Evolutionary conservation across 2,329 filamentous ascomycete species (phyloP), one percentile per base, ranked within the genome.

Genomic region (Fragosphaeria purpurea): DNA sequence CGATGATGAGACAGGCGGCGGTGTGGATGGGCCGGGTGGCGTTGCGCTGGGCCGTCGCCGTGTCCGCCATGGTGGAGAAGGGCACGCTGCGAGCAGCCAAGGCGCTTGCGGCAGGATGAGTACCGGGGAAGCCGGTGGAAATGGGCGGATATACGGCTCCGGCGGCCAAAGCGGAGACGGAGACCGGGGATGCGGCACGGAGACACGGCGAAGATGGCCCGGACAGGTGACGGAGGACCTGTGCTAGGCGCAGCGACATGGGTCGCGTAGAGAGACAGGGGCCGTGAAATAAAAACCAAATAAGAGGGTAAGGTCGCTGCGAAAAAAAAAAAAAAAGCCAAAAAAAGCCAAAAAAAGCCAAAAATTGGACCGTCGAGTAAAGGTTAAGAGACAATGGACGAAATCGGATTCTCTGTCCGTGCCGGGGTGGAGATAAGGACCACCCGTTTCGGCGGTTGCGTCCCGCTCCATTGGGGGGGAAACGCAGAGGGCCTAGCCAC

Each of bases 1-100:
- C 91, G 60, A 98, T 97, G 53, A 98, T 89, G 56, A 97, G 70
- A 66, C 88, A 95, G 51, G 86, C 91, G 9, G 91, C 93, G 44
- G 90, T 96, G 63, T 88, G 83, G 59, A 97, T 94, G 53, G 77
- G 82, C 62, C 60, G 59, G 57, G 48, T 42, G 7, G 46, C 47
- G 31, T 57, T 56, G 44, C 41, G 49, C 22, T 46, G 43, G 11
- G 55, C 48, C 5, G 45, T 39, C 5, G 54, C 51, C 33, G 53
- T 37, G 31, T 46, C 45, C 13, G 50, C 50, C 54, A 54, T 57
- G 55, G 45, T 47, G 13, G 48, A 39, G 8, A 38, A 32, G 7
- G 39, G 30, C 22, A 3, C 22, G 22, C 22, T 22, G 22, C 22
- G 22, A 22, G 22, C 22, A 22, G 22, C 22, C 22, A 22, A 22